Evolutionary conservation across 306 rosid genomes (phyloP), one percentile per base, ranked within the genome.

Genomic region (Cyclanthera cordifolia): DNA sequence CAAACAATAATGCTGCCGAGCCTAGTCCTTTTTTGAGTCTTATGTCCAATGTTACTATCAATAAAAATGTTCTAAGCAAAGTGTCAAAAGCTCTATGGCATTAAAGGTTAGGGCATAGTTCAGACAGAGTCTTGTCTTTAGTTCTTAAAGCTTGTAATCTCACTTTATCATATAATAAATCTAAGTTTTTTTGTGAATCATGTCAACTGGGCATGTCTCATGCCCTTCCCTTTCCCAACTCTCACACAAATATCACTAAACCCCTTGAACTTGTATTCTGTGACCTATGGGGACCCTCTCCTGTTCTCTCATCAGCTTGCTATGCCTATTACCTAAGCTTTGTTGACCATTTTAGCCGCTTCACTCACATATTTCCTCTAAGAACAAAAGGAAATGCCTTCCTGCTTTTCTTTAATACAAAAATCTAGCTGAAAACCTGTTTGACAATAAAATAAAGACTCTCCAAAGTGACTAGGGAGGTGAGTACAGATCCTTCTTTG

Each of bases 401-500:
- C 4, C 6, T 50, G 23, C 54, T 0, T 50, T 50, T 1, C 0
- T 50, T 7, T 23, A 50, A 7, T 50, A n/a, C 2, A 50, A 50
- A 50, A 0, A 2, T 1, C 1, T n/a, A 0, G 8, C 17, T 2
- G 23, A 50, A 6, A 50, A 50, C 12, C n/a, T 5, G 0, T 1
- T n/a, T 6, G 54, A 50, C 0, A 0, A 0, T 0, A 50, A 50
- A 0, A 50, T 50, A 0, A 50, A 50, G 0, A 50, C 23, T 2
- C 23, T 17, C 1, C 54, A 50, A 17, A 50, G 54, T 17, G 54
- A 50, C 0, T 17, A 23, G 23, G 24, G 54, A 0, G 54, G 54
- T 0, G 54, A 50, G 0, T 50, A n/a, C 2, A 11, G 23, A 0
- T 6, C 23, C 0, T 17, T 50, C 0, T 0, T 4, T 0, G 0